phyloP scores from a whole-genome alignment of 164 flowering plant species.

The Protea cynaroides region DNA sequence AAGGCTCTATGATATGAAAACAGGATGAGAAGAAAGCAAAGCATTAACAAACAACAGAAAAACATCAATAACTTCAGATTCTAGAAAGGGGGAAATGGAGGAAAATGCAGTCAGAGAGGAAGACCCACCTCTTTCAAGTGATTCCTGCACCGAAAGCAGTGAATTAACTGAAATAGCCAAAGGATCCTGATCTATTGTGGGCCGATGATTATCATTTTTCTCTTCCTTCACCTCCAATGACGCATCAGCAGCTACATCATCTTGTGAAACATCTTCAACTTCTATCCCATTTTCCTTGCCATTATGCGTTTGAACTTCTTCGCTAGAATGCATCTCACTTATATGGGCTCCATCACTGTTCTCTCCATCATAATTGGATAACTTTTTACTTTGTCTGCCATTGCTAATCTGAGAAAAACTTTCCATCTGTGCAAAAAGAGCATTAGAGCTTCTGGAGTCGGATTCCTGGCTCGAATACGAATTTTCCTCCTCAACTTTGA shows the following conservation, averaged over 20 bases:
- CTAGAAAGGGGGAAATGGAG: not conserved
- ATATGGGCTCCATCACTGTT: constrained; percentile 37
- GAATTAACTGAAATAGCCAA: constrained; percentile 39
- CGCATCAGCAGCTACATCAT: constrained; percentile 30
- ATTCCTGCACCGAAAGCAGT: constrained; percentile 60
- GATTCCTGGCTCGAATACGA: constrained; percentile 77
- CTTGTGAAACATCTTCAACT: constrained; percentile 34
- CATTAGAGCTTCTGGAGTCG: constrained; percentile 67
- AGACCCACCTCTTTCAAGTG: constrained; percentile 51
- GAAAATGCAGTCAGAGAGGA: not conserved
- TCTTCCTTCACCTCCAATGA: constrained; percentile 37
- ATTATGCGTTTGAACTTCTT: constrained; percentile 31
- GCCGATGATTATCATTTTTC: constrained; percentile 21
- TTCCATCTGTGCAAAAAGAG: constrained; percentile 36
- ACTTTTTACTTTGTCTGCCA: constrained; percentile 33
- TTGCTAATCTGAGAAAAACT: constrained; percentile 27
- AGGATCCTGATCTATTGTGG: constrained; percentile 41
- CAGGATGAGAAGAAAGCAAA: not conserved
- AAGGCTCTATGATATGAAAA: not conserved
- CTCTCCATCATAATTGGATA: constrained; percentile 36
- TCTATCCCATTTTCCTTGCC: constrained; percentile 37
- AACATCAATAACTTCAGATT: not conserved
- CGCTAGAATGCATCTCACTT: constrained; percentile 27
- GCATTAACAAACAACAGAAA: not conserved
- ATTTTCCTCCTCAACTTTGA: constrained; percentile 51